Evolutionary conservation across 2,329 filamentous ascomycete genomes (phyloP), one percentile per base, ranked within the genome.

Genomic region (Calonectria henricotiae): DNA sequence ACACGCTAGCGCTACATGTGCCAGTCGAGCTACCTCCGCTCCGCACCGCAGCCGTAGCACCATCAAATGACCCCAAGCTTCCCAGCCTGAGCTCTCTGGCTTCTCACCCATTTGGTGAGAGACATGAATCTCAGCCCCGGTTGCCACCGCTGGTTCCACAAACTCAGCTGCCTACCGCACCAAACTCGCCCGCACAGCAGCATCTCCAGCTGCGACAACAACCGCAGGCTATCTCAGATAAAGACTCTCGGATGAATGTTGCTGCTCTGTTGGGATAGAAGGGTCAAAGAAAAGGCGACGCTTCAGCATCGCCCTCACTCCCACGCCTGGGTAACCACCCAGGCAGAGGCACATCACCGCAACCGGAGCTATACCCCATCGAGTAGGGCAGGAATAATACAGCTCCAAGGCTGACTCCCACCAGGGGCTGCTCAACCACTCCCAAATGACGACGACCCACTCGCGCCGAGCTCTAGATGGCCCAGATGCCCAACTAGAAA

Each of bases 11-110:
- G 79, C 63, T 77, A 82, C 66, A 80, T 82, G 77, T 81, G 12
- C 82, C 83, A 1, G 79, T 85, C 44, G 83, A 85, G 66, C 78
- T 87, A n/a, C 85, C 86, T 35, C 81, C 80, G 0, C 77, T 83
- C 3, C 77, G 74, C 47, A 60, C 20, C 15, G 44, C 55, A 15
- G 44, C 60, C 17, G 30, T 51, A 64, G 30, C 47, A n/a, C 15
- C 35, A 17, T 35, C 39, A 30, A 58, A 13, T n/a, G 73, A 76
- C 13, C 68, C 73, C 15, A 79, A 72, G 41, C 78, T 83, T 6
- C 82, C 82, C 5, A 76, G 79, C 37, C 67, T 83, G 11, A 76
- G 74, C 12, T 68, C 67, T 13, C 37, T 74, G 12, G 55, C 71
- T 41, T 73, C 62, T 37, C 54, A 73, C 12, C 43, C 65, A 17